phyloP scores from a whole-genome alignment of 169 alveolate genomes.

The Eimeria zaria region DNA sequence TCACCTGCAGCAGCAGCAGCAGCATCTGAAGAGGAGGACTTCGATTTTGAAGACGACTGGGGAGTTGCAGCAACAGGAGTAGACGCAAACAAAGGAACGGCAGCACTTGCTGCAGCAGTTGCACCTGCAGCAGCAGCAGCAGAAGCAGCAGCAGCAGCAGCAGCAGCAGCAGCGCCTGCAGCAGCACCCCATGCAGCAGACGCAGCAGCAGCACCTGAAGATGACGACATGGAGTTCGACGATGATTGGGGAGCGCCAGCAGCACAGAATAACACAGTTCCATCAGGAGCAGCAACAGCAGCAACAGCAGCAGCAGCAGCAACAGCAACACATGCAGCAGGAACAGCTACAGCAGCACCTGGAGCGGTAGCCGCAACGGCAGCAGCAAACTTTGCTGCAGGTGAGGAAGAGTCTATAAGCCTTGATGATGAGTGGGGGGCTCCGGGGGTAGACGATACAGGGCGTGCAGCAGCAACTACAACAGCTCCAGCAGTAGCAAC shows the following conservation, averaged over 20 bases:
- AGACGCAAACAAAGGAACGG: too few species aligned
- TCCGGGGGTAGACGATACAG: neutral
- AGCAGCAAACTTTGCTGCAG: conserved; percentile 21
- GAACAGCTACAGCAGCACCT: neutral
- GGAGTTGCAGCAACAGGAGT: too few species aligned
- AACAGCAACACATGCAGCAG: neutral
- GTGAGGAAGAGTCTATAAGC: neutral
- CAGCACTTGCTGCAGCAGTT: neutral
- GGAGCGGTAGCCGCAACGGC: neutral
- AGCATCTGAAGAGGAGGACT: too few species aligned
- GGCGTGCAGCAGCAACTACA: neutral
- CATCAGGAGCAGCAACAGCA: neutral
- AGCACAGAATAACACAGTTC: neutral
- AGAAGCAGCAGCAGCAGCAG: neutral
- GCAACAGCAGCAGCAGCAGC: conserved; percentile 7
- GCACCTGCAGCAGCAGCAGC: neutral
- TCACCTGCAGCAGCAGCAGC: too few species aligned
- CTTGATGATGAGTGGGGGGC: conserved; percentile 10
- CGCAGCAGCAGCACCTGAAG: conserved; percentile 10
- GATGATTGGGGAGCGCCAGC: conserved; percentile 32
- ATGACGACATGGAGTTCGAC: conserved; percentile 19
- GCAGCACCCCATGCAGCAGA: neutral
- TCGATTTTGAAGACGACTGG: too few species aligned
- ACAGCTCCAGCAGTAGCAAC: conserved; percentile 4
- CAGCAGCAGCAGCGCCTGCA: conserved; percentile 7